Evolutionary conservation across 495 filamentous ascomycete genomes (phyloP).

Genomic region (Neurospora sp.): DNA sequence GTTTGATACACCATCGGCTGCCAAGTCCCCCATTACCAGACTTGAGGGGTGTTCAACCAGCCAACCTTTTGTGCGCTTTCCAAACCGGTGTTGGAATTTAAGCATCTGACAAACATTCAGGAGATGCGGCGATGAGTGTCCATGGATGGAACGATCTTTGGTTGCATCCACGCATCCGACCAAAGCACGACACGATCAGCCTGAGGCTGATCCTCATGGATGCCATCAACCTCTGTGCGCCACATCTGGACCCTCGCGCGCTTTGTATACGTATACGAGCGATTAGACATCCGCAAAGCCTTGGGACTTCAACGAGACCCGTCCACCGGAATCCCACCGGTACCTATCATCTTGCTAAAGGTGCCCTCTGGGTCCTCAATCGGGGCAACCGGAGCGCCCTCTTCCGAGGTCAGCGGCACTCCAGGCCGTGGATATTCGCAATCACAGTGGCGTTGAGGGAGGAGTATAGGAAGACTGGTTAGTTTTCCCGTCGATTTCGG

Average conservation of each 20-base stretch:
- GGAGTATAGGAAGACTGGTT: background rate
- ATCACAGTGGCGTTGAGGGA: background rate
- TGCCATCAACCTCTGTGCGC: background rate
- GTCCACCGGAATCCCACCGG: background rate
- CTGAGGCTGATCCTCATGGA: background rate
- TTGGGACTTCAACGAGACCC: background rate
- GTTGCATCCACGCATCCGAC: background rate
- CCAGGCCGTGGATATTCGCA: background rate
- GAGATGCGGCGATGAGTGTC: background rate
- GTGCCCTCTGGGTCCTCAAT: background rate
- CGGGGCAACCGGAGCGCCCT: background rate
- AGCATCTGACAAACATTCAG: background rate
- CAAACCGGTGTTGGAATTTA: background rate
- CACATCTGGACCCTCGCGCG: background rate
- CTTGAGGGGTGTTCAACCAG: background rate
- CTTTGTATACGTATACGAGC: background rate
- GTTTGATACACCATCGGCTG: background rate
- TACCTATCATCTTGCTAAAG: background rate
- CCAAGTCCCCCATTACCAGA: background rate
- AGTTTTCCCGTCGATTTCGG: background rate
- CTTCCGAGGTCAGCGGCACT: background rate
- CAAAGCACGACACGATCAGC: background rate
- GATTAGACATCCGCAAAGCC: background rate
- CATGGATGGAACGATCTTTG: background rate
- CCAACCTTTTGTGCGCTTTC: background rate